Evolutionary conservation across 495 filamentous ascomycete genomes (phyloP), one percentile per base, ranked within the genome.

Genomic region (Penicillium alfredii): DNA sequence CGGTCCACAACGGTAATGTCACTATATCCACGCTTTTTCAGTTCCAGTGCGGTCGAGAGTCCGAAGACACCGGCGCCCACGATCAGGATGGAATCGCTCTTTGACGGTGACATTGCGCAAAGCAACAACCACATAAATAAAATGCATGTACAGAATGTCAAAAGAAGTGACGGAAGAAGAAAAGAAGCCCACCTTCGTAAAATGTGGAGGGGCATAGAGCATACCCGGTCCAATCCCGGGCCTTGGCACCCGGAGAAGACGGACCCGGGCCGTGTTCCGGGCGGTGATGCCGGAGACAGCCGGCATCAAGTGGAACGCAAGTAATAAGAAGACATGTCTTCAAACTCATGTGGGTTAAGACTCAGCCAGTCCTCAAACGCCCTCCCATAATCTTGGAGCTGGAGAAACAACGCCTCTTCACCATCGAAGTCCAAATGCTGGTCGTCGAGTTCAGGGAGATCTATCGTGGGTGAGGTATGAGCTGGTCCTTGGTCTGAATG

Each of bases 1-100:
- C 78, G 69, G 53, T 84, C 81, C 35, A 85, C 43, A 34, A 85
- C 44, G 7, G 51, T 55, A 44, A 60, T 40, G 18, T 55, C 40
- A 12, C 8, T 44, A 35, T 60, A 60, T 23, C 53, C 56, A 15
- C 53, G 46, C 14, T 38, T 32, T 12, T 42, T 45, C 10, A 60
- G 33, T 26, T 56, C 53, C 9, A 60, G 40, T 12, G 56, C 56
- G 8, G 53, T 54, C 18, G 49, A 51, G 2, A 56, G 46, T 21
- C 57, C 57, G 40, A 61, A 61, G 22, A 58, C 54, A 23, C 57
- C 57, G 4, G 57, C 57, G 15, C 57, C 57, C 22, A 61, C 50
- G n/a, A 68, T 58, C 16, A 66, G 38, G 26, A 68, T 65, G 8
- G 45, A 42, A 15, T 56, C 54, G 13, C 15, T 51, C 27, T 63